phyloP scores from a whole-genome alignment of 768 basidiomycete species.

The Trametes elegans region DNA sequence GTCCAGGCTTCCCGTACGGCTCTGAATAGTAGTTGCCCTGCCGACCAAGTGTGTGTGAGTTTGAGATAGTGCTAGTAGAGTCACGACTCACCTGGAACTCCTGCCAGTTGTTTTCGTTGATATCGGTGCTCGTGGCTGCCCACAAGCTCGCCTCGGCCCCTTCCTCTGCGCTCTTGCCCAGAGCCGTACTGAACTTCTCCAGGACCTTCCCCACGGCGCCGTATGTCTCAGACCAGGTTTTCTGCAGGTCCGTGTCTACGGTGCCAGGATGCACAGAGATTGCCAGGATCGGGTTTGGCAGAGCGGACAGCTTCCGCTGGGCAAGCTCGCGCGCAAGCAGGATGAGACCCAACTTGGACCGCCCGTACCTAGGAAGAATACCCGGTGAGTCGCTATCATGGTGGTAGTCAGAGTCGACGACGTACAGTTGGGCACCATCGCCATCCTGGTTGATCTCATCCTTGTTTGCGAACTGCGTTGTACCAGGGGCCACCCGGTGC shows the following conservation, averaged over 20 bases:
- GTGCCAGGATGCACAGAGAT: conserved; percentile 31
- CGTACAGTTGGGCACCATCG: conserved; percentile 25
- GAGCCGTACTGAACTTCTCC: conserved; percentile 18
- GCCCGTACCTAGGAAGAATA: conserved; percentile 29
- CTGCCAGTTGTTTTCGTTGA: conserved; percentile 27
- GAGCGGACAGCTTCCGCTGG: conserved; percentile 21
- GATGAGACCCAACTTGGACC: conserved; percentile 30
- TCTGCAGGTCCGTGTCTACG: conserved; percentile 30
- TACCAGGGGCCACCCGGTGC: conserved; percentile 25
- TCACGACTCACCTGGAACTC: conserved; percentile 26
- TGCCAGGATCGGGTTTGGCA: conserved; percentile 23
- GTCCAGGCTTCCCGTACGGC: conserved; percentile 25
- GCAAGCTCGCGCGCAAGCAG: conserved; percentile 23
- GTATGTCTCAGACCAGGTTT: conserved; percentile 27
- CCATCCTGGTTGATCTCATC: conserved; percentile 27
- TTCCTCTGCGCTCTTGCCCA: conserved; percentile 29
- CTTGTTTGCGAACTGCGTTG: conserved; percentile 24
- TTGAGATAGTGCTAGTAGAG: neutral
- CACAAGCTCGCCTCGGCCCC: conserved; percentile 31
- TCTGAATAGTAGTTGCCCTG: conserved; percentile 31
- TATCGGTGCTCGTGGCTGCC: conserved; percentile 29
- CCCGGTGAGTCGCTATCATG: too few relatives aligned
- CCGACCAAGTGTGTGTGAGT: neutral
- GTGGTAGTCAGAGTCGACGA: too few relatives aligned
- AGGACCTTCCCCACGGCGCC: conserved; percentile 23